Evolutionary conservation across 805 yeast species (phyloP), one percentile per base, ranked within the genome.

Genomic region (Blastobotrys americana): DNA sequence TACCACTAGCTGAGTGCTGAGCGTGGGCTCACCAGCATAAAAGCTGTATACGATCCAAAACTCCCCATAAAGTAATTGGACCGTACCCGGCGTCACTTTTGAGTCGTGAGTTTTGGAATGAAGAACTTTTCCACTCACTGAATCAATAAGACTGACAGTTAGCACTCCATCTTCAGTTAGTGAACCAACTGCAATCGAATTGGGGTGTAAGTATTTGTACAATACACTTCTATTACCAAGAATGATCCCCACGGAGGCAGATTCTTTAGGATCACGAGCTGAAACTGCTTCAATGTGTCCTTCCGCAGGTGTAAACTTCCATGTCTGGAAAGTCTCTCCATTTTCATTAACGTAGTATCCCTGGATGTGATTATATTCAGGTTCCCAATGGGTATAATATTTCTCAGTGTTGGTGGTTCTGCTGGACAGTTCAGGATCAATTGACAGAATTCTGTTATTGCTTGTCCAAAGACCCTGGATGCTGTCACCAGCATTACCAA

Each of bases 161-260:
- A 87, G 54, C 0, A 33, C 38, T 0, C 54, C 47, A 2, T 50
- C 54, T 2, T 53, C 45, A 39, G 69, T 57, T 18, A 61, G 53
- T 0, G 80, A 65, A 2, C 80, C 72, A 17, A 79, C 68, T 1
- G 77, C 72, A 1, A 82, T 68, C 17, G 76, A 47, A 55, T 84
- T 78, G 17, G 94, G 95, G 55, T 84, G 73, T 48, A 89, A 65
- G 60, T 83, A 89, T 63, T 90, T 93, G 74, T 89, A 87, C 34
- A 87, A 64, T 1, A 86, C 90, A 1, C 80, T 70, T 57, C 86
- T 74, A 53, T 83, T 80, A 17, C 82, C 80, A 22, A 84, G 64
- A 0, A 83, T 76, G 20, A 76, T 71, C 5, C 95, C 97, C 39
- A 81, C 59, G 10, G 82, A 80, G 0, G 82, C 78, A 3, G 72